Evolutionary conservation across 23 red algal species (phyloP).

Genomic region (Gracilaria domingensis): DNA sequence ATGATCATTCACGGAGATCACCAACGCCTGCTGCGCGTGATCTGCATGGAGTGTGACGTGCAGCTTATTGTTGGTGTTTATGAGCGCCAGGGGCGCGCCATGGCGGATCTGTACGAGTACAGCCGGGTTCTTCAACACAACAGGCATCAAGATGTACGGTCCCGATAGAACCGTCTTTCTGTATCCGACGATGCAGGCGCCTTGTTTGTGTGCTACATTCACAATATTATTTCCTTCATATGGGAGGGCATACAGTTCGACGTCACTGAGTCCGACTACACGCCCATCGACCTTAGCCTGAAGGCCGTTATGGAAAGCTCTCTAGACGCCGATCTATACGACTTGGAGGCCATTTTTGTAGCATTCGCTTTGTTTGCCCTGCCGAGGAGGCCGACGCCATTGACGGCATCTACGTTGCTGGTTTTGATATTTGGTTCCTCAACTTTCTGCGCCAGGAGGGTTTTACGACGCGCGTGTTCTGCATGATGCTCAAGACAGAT

Average conservation of each 20-base stretch:
- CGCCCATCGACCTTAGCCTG: conserved; percentile 34
- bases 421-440: conserved; percentile 33
- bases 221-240: conserved; percentile 25
- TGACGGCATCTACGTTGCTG: conserved; percentile 44
- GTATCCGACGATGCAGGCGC: conserved; percentile 51
- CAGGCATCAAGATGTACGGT: conserved; percentile 35
- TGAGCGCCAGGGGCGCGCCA: neutral
- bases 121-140: conserved; percentile 37
- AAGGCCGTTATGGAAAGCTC: conserved; percentile 57
- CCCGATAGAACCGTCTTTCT: conserved; percentile 16
- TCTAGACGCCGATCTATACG: conserved; percentile 28
- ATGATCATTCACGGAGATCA: conserved; percentile 20
- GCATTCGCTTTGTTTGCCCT: conserved; percentile 16
- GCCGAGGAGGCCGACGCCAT: conserved; percentile 44
- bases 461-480: conserved; percentile 42
- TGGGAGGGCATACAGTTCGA: conserved; percentile 55
- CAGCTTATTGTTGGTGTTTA: conserved; percentile 32
- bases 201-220: conserved; percentile 16
- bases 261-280: conserved; percentile 30
- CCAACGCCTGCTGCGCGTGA: conserved; percentile 35
- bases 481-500: conserved; percentile 66
- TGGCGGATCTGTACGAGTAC: conserved; percentile 38
- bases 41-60: conserved; percentile 39
- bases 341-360: conserved; percentile 56
- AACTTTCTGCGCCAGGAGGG: conserved; percentile 23